phyloP scores from a whole-genome alignment of 768 basidiomycete genomes.

The Pisolithus microcarpus region DNA sequence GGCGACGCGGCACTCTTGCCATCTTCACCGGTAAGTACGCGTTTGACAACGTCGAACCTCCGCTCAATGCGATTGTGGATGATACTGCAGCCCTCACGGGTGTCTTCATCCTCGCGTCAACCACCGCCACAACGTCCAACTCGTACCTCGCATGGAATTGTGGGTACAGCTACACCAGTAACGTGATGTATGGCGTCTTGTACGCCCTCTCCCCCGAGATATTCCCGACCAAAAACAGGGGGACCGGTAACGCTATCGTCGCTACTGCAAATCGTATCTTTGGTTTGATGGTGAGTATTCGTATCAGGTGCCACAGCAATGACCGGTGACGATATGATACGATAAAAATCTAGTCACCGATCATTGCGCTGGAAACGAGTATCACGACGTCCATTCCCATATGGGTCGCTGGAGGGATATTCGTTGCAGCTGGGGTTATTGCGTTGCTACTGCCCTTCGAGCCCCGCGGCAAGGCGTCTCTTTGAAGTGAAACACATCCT shows the following conservation, averaged over 20 bases:
- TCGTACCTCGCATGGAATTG: constrained; percentile 54
- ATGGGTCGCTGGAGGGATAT: constrained; percentile 47
- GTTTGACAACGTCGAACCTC: not conserved
- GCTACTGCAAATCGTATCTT: constrained; percentile 49
- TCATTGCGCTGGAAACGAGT: constrained; percentile 45
- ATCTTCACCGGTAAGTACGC: constrained; percentile 38
- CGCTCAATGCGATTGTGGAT: not conserved
- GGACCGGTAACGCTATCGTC: constrained; percentile 51
- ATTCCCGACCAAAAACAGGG: constrained; percentile 47
- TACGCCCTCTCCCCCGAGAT: constrained; percentile 41
- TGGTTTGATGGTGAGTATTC: constrained; percentile 46
- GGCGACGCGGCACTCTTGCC: constrained; percentile 47
- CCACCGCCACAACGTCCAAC: constrained; percentile 47
- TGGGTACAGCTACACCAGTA: constrained; percentile 48
- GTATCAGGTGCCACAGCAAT: constrained; percentile 9
- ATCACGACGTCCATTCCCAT: constrained; percentile 46
- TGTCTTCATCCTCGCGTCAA: constrained; percentile 50
- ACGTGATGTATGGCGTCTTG: constrained; percentile 49
- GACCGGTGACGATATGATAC: not conserved
- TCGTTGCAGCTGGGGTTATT: constrained; percentile 42
- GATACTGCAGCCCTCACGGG: constrained; percentile 38
- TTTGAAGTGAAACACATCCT: constrained; percentile 21
- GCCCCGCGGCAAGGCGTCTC: constrained; percentile 46
- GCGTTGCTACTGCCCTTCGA: constrained; percentile 50
- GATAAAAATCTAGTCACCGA: constrained; percentile 31